These are phyloP conservation scores for Naegleria gruberi DNA, from an alignment of 208 protist genomes.

Conservation along the genomic window DNA sequence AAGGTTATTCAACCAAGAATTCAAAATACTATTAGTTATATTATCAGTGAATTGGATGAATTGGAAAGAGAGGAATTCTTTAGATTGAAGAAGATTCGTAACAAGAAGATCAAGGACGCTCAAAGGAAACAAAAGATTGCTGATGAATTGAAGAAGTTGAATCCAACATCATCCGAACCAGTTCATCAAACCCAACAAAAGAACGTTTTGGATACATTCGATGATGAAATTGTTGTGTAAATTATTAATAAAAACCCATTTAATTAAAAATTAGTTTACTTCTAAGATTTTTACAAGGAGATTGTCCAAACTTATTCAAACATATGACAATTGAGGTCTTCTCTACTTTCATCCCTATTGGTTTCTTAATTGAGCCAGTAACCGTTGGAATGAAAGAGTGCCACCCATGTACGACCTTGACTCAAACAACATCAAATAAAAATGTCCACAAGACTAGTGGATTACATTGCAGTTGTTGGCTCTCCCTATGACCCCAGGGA, in stretches of 20 bases:
- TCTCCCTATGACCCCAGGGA: background rate
- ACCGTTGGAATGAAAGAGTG: too few species aligned
- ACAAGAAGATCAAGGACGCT: conserved; percentile 78
- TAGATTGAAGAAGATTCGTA: conserved; percentile 94
- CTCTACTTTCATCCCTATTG: too few species aligned
- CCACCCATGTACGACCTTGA: too few species aligned
- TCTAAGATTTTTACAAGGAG: too few species aligned
- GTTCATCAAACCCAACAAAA: too few species aligned
- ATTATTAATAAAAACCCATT: too few species aligned
- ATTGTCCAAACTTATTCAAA: too few species aligned
- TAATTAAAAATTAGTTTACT: too few species aligned
- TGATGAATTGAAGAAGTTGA: background rate
- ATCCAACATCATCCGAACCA: background rate
- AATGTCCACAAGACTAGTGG: background rate
- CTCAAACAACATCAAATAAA: background rate
- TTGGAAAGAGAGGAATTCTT: conserved; percentile 98
- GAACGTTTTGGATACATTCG: too few species aligned
- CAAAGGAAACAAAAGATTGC: conserved; percentile 21
- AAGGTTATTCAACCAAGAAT: conserved; percentile 95
- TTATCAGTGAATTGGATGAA: conserved; percentile 96
- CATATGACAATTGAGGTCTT: too few species aligned
- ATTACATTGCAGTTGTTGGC: background rate
- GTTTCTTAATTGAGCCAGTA: too few species aligned
- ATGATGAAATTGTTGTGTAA: too few species aligned
- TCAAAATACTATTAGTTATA: conserved; percentile 94